Evolutionary conservation across 768 basidiomycete species (phyloP).

Genomic region (Boletales sp.): DNA sequence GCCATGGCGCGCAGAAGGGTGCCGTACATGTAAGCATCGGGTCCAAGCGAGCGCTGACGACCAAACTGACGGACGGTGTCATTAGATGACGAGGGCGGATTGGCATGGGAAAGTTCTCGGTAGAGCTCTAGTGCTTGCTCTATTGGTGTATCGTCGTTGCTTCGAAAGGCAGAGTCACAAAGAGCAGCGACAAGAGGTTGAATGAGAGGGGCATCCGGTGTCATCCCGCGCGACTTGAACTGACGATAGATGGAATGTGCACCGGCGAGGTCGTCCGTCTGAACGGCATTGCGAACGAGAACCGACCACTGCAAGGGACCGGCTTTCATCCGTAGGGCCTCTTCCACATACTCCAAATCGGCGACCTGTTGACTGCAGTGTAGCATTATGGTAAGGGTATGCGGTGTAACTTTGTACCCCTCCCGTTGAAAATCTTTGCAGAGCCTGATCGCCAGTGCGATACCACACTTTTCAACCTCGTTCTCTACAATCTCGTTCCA

Average conservation of each 20-base stretch:
- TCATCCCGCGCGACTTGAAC: constrained; percentile 40
- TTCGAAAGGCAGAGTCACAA: constrained; percentile 36
- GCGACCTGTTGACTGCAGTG: constrained; percentile 36
- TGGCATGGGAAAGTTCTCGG: constrained; percentile 39
- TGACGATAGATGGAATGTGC: constrained; percentile 51
- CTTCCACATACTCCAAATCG: constrained; percentile 43
- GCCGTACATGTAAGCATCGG: constrained; percentile 53
- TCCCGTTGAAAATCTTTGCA: constrained; percentile 32
- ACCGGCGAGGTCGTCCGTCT: constrained; percentile 32
- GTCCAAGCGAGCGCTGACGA: constrained; percentile 38
- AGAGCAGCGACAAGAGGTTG: constrained; percentile 53
- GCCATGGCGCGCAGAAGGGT: constrained; percentile 47
- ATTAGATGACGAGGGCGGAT: constrained; percentile 22
- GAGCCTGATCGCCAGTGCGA: constrained; percentile 32
- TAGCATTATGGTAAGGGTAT: constrained; percentile 41
- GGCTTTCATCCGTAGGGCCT: constrained; percentile 38
- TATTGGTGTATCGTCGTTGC: constrained; percentile 40
- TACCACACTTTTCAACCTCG: constrained; percentile 32
- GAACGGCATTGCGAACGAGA: constrained; percentile 50
- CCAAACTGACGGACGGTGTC: constrained; percentile 15
- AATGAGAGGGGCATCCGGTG: constrained; percentile 48
- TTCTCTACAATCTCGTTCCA: constrained; percentile 28
- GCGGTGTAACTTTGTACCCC: constrained; percentile 30
- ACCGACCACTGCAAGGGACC: constrained; percentile 49
- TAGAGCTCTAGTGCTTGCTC: constrained; percentile 56